These are phyloP conservation scores for Actinidia arguta DNA, from an alignment of 179 eudicot species.

Conservation along the genomic window DNA sequence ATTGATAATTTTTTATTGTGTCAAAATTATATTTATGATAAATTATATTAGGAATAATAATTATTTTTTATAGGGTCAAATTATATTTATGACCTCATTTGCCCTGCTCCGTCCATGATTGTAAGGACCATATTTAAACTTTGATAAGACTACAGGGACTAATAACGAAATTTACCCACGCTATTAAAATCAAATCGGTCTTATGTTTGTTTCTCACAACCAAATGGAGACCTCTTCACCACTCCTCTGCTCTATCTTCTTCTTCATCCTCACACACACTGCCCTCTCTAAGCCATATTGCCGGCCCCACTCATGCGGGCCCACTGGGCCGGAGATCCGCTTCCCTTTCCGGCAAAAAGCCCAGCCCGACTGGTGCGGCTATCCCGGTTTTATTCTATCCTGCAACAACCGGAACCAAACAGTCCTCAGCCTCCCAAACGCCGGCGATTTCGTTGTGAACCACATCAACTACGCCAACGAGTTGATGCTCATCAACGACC, in stretches of 20 bases:
- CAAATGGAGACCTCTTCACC: background rate
- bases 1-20: too few species aligned
- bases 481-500: slow-evolving; percentile 22
- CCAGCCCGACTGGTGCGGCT: slow-evolving; percentile 8
- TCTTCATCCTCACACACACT: background rate
- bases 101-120: too few species aligned
- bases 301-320: background rate
- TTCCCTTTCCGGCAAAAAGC: slow-evolving; percentile 26
- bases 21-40: too few species aligned
- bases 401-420: slow-evolving; percentile 17
- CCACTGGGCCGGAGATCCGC: background rate
- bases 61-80: too few species aligned
- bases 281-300: background rate
- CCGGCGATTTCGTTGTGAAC: slow-evolving; percentile 16
- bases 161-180: too few species aligned
- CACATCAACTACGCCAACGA: slow-evolving; percentile 9
- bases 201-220: background rate
- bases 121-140: too few species aligned
- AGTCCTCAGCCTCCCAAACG: slow-evolving; percentile 13
- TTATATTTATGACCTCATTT: too few species aligned
- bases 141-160: too few species aligned
- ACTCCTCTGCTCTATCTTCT: background rate
- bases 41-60: too few species aligned
- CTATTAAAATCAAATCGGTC: background rate
- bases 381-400: slow-evolving; percentile 18